phyloP scores from a whole-genome alignment of 305 asterid species.

The Fraxinus dipetala region DNA sequence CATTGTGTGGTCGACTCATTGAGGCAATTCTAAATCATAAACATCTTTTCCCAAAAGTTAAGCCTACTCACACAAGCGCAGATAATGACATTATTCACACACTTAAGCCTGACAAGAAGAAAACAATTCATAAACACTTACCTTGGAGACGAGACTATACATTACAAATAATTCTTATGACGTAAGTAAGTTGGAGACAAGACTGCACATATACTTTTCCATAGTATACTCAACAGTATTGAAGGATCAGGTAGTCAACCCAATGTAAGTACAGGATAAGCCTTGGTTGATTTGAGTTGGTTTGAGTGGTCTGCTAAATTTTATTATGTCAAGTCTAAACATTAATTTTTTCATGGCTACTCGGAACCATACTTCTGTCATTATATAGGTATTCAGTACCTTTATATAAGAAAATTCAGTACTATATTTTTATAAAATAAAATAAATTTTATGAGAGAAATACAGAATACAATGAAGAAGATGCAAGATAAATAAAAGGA shows the following conservation, averaged over 20 bases:
- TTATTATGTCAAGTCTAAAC: background rate
- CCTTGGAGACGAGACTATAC: background rate
- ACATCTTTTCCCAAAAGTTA: background rate
- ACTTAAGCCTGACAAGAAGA: background rate
- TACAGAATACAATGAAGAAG: background rate
- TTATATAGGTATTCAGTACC: too few relatives aligned
- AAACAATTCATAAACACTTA: background rate
- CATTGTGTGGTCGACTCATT: background rate
- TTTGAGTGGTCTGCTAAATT: background rate
- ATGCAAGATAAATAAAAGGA: background rate
- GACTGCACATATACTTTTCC: background rate
- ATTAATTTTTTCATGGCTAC: background rate
- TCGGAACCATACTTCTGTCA: background rate
- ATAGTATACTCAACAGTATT: background rate
- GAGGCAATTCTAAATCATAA: background rate
- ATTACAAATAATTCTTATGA: background rate
- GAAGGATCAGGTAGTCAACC: background rate
- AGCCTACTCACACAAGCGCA: background rate
- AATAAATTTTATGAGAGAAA: background rate
- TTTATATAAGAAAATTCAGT: too few relatives aligned
- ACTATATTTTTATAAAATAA: background rate
- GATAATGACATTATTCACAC: background rate
- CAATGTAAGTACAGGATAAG: background rate
- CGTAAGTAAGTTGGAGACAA: background rate
- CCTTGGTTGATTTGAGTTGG: background rate